These are phyloP conservation scores for Verticillium albo-atrum DNA, from an alignment of 2,329 filamentous ascomycete species.

Conservation along the genomic window DNA sequence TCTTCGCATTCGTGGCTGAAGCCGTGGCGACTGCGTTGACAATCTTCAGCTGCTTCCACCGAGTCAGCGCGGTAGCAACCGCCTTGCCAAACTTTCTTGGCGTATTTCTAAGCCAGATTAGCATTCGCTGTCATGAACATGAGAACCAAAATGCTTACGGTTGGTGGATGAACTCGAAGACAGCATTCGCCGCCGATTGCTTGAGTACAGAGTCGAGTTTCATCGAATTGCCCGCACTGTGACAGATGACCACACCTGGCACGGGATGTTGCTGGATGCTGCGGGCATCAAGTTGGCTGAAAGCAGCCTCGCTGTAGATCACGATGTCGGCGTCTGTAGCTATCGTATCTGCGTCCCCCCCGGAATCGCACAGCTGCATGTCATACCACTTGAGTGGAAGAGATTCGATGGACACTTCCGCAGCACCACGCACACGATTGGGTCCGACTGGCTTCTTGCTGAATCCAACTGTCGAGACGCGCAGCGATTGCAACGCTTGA, in stretches of 20 bases:
- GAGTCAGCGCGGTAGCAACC: conserved; percentile 8
- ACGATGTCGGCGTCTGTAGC: conserved; percentile 15
- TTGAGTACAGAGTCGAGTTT: conserved; percentile 8
- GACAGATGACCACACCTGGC: conserved; percentile 13
- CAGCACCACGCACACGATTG: conserved; percentile 14
- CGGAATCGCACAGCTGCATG: conserved; percentile 18
- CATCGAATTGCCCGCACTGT: conserved; percentile 12
- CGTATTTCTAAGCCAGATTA: conserved; percentile 4
- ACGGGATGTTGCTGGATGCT: conserved; percentile 12
- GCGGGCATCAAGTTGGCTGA: conserved; percentile 11
- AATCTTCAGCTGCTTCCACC: conserved; percentile 8
- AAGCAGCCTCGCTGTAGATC: conserved; percentile 20
- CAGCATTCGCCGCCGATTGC: conserved; percentile 1
- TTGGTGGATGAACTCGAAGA: conserved; percentile 16
- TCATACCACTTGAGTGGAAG: conserved; percentile 25
- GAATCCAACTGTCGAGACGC: conserved; percentile 5
- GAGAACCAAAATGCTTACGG: conserved; percentile 9
- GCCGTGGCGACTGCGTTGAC: conserved; percentile 1
- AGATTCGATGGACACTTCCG: conserved; percentile 16
- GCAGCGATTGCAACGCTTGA: not conserved
- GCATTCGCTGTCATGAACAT: not conserved
- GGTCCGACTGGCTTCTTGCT: conserved; percentile 17
- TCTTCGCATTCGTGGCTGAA: not conserved
- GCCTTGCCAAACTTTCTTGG: conserved; percentile 15
- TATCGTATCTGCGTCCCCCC: conserved; percentile 3